Conservation (phyloP, 306 rosid genomes). For the Fragaria vesca region DNA sequence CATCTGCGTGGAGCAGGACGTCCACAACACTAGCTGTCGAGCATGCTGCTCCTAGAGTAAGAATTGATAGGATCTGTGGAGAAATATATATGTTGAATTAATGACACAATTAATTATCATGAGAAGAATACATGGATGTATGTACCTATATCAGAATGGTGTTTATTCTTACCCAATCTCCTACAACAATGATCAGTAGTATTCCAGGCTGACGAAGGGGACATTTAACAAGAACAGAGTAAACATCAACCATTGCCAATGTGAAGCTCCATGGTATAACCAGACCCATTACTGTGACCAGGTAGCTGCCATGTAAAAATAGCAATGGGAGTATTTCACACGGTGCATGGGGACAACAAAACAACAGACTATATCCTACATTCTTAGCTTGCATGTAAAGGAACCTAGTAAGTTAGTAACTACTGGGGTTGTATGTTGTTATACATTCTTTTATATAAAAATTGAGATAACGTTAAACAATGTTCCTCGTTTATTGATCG, state of each 20-base stretch:
- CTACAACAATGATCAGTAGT: conserved; percentile 56
- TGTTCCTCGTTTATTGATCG: neutral
- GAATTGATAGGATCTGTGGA: conserved; percentile 58
- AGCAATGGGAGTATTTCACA: conserved; percentile 1
- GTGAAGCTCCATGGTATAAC: conserved; percentile 93
- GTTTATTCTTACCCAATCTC: conserved; percentile 66
- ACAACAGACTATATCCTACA: neutral
- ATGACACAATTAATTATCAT: neutral
- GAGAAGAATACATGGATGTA: conserved; percentile 2
- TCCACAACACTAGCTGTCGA: conserved; percentile 79
- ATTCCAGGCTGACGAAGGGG: conserved; percentile 75
- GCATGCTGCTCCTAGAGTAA: conserved; percentile 76
- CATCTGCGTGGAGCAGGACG: conserved; percentile 45
- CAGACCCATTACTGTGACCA: conserved; percentile 87
- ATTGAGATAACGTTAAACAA: neutral
- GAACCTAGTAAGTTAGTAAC: neutral
- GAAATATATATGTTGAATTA: conserved; percentile 14
- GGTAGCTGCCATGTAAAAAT: conserved; percentile 46
- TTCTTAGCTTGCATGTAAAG: neutral
- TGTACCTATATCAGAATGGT: conserved; percentile 12
- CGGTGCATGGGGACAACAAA: neutral
- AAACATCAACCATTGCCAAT: conserved; percentile 80
- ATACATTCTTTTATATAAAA: neutral
- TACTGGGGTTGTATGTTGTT: neutral
- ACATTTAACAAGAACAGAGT: conserved; percentile 64